Percentiles rank a stretch among this genome's conserved stretches.
phyloP scores from a whole-genome alignment of 2,329 filamentous ascomycete species.

The Talaromyces funiculosus region DNA sequence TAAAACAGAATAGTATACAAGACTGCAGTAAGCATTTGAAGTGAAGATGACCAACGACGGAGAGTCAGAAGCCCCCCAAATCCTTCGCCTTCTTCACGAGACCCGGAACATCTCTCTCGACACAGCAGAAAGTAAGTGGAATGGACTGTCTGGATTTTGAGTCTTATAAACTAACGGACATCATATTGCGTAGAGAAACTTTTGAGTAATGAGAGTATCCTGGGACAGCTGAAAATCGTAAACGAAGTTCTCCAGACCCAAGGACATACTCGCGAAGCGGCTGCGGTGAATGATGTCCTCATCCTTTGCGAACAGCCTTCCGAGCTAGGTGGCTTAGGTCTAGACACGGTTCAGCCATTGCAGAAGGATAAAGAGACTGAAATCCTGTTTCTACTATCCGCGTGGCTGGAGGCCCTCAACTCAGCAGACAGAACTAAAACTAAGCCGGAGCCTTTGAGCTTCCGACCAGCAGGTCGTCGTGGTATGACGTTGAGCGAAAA shows the following conservation, averaged over 20 bases:
- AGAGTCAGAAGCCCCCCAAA: background rate
- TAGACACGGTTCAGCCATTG: background rate
- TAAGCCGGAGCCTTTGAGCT: conserved; percentile 6
- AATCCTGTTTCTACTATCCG: conserved; percentile 22
- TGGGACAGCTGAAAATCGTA: background rate
- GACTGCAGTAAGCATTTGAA: background rate
- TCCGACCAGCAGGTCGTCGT: conserved; percentile 16
- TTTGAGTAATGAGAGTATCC: background rate
- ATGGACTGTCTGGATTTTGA: background rate
- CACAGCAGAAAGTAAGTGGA: background rate
- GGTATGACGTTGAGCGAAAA: conserved; percentile 45
- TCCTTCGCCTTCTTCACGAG: conserved; percentile 1
- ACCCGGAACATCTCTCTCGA: background rate
- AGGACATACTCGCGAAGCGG: conserved; percentile 9
- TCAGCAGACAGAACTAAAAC: conserved; percentile 19
- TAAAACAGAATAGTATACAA: too few species aligned
- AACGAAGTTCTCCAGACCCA: background rate
- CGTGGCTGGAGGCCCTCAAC: conserved; percentile 27
- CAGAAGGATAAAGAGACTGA: conserved; percentile 17
- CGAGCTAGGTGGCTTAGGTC: conserved; percentile 18
- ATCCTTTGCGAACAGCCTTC: conserved; percentile 17
- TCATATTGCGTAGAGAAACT: background rate
- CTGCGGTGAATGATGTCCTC: conserved; percentile 18
- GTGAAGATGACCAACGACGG: background rate
- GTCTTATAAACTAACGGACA: background rate